Conservation (phyloP, 2,329 filamentous ascomycete species). For the Aureobasidium zeae region DNA sequence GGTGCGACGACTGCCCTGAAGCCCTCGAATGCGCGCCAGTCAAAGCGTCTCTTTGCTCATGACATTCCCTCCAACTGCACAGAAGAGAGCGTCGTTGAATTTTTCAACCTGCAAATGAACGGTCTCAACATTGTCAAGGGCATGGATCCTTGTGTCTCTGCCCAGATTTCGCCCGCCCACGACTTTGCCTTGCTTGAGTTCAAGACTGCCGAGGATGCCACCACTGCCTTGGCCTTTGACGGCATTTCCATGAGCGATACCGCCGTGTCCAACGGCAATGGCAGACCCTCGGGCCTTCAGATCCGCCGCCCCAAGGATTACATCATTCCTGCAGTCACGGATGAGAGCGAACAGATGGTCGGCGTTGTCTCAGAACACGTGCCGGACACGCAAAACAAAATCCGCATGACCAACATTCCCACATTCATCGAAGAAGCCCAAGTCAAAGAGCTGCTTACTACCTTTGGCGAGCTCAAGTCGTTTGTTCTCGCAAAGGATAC, state of each 20-base stretch:
- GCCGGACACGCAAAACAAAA: slow-evolving; percentile 88
- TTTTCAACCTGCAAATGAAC: slow-evolving; percentile 95
- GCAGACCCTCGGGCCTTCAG: slow-evolving; percentile 50
- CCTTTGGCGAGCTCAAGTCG: slow-evolving; percentile 87
- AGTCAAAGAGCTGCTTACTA: slow-evolving; percentile 77
- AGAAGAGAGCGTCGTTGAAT: slow-evolving; percentile 67
- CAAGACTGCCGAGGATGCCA: slow-evolving; percentile 76
- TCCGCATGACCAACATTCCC: slow-evolving; percentile 85
- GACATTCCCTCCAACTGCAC: slow-evolving; percentile 66
- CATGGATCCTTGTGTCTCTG: slow-evolving; percentile 74
- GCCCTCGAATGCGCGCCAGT: slow-evolving; percentile 85
- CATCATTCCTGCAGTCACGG: slow-evolving; percentile 73
- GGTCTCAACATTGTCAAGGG: slow-evolving; percentile 85
- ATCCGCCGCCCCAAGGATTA: slow-evolving; percentile 93
- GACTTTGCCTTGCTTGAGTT: slow-evolving; percentile 87
- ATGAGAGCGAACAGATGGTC: slow-evolving; percentile 63
- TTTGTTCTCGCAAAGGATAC: slow-evolving; percentile 85
- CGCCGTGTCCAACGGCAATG: slow-evolving; percentile 45
- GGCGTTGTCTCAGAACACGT: slow-evolving; percentile 72
- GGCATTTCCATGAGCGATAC: slow-evolving; percentile 67
- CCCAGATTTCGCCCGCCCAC: slow-evolving; percentile 69
- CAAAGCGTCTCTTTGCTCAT: slow-evolving; percentile 81
- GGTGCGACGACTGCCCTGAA: slow-evolving; percentile 71
- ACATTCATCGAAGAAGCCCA: slow-evolving; percentile 82
- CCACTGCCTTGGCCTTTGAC: slow-evolving; percentile 80